A percentile compares a stretch with the other conserved stretches of the same genome.
Conservation (phyloP, 2,329 filamentous ascomycete genomes). For the Dendryphion nanum region DNA sequence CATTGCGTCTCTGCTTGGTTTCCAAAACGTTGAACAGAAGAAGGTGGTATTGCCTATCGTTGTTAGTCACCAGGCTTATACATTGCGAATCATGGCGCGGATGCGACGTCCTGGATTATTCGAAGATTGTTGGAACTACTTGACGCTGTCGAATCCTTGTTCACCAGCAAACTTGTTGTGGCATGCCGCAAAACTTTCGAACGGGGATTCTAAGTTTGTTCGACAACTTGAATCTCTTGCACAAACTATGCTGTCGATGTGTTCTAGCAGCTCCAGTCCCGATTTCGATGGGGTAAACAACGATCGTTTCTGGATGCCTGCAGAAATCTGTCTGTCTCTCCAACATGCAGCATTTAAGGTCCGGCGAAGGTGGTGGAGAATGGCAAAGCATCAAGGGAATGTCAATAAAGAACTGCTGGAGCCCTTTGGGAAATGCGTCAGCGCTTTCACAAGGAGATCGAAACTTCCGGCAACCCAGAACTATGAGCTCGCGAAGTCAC, state of each 20-base stretch:
- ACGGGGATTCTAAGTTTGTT: slow-evolving; percentile 55
- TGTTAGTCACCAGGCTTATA: slow-evolving; percentile 64
- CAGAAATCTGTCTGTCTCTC: too few relatives aligned
- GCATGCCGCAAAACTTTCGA: slow-evolving; percentile 46
- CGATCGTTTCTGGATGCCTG: too few relatives aligned
- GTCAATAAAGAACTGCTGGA: slow-evolving; percentile 64
- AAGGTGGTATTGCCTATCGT: slow-evolving; percentile 52
- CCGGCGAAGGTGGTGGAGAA: slow-evolving; percentile 64
- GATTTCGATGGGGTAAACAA: slow-evolving; percentile 55
- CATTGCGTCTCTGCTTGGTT: slow-evolving; percentile 62
- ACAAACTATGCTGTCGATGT: slow-evolving; percentile 63
- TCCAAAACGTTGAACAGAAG: slow-evolving; percentile 43
- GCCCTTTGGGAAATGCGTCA: slow-evolving; percentile 63
- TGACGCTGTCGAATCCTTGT: slow-evolving; percentile 53
- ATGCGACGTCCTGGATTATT: slow-evolving; percentile 60
- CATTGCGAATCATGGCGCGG: slow-evolving; percentile 61
- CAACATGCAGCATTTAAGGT: slow-evolving; percentile 63
- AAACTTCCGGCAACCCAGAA: slow-evolving; percentile 31
- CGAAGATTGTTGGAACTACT: slow-evolving; percentile 56
- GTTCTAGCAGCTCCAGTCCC: slow-evolving; percentile 65
- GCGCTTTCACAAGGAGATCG: slow-evolving; percentile 59
- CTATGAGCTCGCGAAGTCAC: not conserved
- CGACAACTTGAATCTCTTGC: slow-evolving; percentile 67
- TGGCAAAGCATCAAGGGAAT: slow-evolving; percentile 60
- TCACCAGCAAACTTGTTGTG: slow-evolving; percentile 61